phyloP scores from a whole-genome alignment of 768 basidiomycete species.

The Sarcodon aspratus region DNA sequence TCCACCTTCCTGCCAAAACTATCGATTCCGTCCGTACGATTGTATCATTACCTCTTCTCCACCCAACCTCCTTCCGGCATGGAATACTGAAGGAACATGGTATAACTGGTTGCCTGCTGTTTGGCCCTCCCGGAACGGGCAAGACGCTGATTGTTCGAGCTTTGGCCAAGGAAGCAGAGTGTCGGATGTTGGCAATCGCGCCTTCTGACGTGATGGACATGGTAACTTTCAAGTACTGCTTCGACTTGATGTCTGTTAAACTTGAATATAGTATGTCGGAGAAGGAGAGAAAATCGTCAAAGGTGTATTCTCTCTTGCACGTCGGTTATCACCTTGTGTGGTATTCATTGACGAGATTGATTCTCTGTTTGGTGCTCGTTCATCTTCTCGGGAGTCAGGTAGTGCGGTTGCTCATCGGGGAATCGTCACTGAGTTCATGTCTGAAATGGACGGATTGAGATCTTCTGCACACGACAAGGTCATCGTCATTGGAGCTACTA shows the following conservation, averaged over 20 bases:
- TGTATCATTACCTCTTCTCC: slow-evolving; percentile 79
- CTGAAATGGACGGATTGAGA: slow-evolving; percentile 92
- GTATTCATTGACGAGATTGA: slow-evolving; percentile 95
- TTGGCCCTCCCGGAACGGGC: slow-evolving; percentile 90
- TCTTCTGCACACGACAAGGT: slow-evolving; percentile 70
- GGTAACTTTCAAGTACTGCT: slow-evolving; percentile 32
- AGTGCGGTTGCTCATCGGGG: slow-evolving; percentile 78
- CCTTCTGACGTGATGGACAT: slow-evolving; percentile 96
- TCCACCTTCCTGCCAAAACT: slow-evolving; percentile 80
- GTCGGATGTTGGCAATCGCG: slow-evolving; percentile 82
- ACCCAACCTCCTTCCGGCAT: slow-evolving; percentile 78
- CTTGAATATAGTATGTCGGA: slow-evolving; percentile 55
- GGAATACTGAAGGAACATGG: slow-evolving; percentile 87
- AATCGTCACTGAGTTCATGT: slow-evolving; percentile 89
- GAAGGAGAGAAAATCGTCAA: slow-evolving; percentile 87
- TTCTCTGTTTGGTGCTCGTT: slow-evolving; percentile 80
- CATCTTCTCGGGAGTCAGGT: slow-evolving; percentile 64
- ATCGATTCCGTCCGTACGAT: slow-evolving; percentile 89
- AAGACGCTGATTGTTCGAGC: slow-evolving; percentile 87
- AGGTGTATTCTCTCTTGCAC: slow-evolving; percentile 80
- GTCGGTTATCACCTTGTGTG: slow-evolving; percentile 81
- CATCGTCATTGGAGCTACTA: slow-evolving; percentile 91
- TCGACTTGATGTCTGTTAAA: background rate
- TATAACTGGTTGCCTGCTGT: slow-evolving; percentile 85
- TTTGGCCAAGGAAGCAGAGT: slow-evolving; percentile 87